Percentiles rank a stretch among this genome's conserved stretches.
Evolutionary conservation across 106 monocot species (phyloP).

Genomic region (Dendrobium catenatum): DNA sequence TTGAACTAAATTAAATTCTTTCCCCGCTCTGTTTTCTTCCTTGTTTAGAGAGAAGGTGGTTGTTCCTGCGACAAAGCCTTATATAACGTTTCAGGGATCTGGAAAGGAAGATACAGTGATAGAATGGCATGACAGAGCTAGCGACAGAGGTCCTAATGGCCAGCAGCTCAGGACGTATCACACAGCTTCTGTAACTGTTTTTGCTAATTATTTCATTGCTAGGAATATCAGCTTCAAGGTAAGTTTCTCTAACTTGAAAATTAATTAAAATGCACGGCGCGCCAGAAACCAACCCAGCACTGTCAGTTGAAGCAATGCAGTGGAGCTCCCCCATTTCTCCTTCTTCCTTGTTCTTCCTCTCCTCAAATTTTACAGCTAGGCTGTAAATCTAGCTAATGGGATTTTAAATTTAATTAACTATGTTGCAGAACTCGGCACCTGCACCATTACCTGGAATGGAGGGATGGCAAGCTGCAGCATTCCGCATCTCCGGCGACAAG

Average conservation of each 20-base stretch:
- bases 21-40: not conserved
- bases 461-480: conserved; percentile 90
- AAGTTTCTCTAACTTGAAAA: conserved; percentile 13
- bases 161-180: conserved; percentile 90
- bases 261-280: not conserved
- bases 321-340: not conserved
- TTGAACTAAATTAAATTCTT: not conserved
- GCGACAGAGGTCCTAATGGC: conserved; percentile 75
- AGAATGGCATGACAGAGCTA: conserved; percentile 88
- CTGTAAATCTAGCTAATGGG: not conserved
- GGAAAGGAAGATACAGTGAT: conserved; percentile 64
- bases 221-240: conserved; percentile 98
- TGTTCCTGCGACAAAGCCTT: conserved; percentile 75
- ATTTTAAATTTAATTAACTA: not conserved
- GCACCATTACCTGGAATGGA: conserved; percentile 87
- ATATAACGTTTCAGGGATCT: conserved; percentile 69
- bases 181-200: conserved; percentile 88
- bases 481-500: conserved; percentile 94
- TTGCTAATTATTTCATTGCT: conserved; percentile 86
- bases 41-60: conserved; percentile 70
- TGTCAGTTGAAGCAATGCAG: not conserved
- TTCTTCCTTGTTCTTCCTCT: not conserved
- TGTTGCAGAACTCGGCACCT: conserved; percentile 77
- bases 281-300: not conserved
- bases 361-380: not conserved